phyloP scores from a whole-genome alignment of 305 asterid species.

The Ajuga reptans region DNA sequence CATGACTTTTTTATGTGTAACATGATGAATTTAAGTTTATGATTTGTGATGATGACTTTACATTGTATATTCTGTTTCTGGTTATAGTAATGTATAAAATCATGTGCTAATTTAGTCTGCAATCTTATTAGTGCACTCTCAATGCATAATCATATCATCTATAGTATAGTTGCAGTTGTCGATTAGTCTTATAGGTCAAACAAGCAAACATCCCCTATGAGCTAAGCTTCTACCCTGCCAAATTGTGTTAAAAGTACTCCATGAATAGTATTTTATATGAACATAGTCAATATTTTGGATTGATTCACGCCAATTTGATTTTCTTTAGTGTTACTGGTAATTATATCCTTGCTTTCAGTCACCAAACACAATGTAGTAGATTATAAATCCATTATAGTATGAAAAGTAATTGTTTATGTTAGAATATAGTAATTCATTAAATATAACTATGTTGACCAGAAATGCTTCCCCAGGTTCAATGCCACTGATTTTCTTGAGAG shows the following conservation, averaged over 20 bases:
- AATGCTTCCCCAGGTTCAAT: conserved; percentile 47
- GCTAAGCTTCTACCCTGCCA: neutral
- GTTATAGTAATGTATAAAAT: neutral
- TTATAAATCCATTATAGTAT: neutral
- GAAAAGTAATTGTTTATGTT: neutral
- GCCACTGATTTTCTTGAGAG: conserved; percentile 80
- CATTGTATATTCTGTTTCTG: conserved; percentile 20
- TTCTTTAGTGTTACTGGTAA: neutral
- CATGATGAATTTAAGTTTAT: neutral
- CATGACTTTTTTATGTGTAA: neutral
- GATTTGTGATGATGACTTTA: neutral
- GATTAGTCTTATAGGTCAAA: neutral
- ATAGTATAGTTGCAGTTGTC: neutral
- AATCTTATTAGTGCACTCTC: neutral
- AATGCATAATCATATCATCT: neutral
- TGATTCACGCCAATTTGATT: neutral
- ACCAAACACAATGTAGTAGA: neutral
- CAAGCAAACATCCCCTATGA: neutral
- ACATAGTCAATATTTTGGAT: neutral
- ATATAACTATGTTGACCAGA: neutral
- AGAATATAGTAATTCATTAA: neutral
- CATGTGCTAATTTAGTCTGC: neutral
- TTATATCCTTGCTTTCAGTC: neutral
- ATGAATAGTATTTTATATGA: neutral
- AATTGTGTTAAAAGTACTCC: neutral